Percentiles rank a stretch among this genome's conserved stretches.
These are phyloP conservation scores for Aspergillus bertholletiae DNA, from an alignment of 495 filamentous ascomycete genomes.

Conservation along the genomic window DNA sequence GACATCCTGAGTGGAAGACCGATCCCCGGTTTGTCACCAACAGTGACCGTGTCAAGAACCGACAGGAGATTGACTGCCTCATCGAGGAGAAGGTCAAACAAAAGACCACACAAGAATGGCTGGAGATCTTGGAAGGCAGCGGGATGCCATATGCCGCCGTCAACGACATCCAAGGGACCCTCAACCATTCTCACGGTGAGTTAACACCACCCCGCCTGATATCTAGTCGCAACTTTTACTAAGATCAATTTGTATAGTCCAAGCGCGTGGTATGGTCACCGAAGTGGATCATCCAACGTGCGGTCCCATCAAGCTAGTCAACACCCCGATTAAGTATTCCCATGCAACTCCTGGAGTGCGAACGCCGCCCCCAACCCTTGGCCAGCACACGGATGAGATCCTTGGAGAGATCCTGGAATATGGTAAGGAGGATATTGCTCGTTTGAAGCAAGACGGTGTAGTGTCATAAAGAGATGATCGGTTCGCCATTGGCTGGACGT, in stretches of 20 bases:
- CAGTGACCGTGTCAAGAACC: conserved; percentile 74
- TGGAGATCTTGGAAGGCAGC: conserved; percentile 79
- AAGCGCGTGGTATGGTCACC: conserved; percentile 81
- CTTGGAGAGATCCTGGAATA: conserved; percentile 64
- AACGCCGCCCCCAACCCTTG: conserved; percentile 77
- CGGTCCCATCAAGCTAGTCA: conserved; percentile 84
- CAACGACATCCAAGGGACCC: conserved; percentile 81
- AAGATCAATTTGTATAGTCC: conserved; percentile 45
- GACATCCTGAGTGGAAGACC: conserved; percentile 73
- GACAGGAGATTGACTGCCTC: conserved; percentile 66
- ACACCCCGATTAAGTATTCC: conserved; percentile 95
- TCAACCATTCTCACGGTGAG: conserved; percentile 78
- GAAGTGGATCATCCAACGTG: conserved; percentile 80
- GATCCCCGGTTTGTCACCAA: conserved; percentile 77
- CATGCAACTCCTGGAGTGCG: conserved; percentile 74
- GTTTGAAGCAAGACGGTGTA: conserved; percentile 64
- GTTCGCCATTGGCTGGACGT: neutral
- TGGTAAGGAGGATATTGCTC: conserved; percentile 55
- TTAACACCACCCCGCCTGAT: neutral
- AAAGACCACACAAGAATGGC: conserved; percentile 87
- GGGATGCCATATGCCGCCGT: conserved; percentile 95
- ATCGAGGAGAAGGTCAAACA: conserved; percentile 71
- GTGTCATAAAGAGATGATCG: conserved; percentile 46
- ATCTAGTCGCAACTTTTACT: neutral
- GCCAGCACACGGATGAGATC: conserved; percentile 90